Evolutionary conservation across 202 grass and related monocot species (phyloP), one percentile per base, ranked within the genome.

Genomic region (Dendrocalamus latiflorus): DNA sequence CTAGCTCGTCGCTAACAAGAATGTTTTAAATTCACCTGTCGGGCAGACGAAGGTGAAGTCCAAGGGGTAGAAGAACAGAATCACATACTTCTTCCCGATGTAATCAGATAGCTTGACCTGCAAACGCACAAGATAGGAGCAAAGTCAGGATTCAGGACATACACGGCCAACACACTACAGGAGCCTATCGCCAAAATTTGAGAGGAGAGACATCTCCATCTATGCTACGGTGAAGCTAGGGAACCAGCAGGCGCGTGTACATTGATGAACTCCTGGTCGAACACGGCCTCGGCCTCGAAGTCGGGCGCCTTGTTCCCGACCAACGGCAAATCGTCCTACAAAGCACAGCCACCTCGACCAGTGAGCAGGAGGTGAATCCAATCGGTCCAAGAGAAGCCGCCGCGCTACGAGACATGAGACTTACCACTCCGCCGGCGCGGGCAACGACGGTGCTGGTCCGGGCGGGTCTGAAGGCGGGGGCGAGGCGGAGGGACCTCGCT

Each of bases 91-190:
- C n/a, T n/a, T n/a, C n/a, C n/a, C n/a, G n/a, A n/a, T n/a, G 84
- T 90, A 97, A 65, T 97, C 89, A 56, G 91, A 97, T 3, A 97
- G 82, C 86, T 93, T 97, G n/a, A 97, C 94, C 91, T 97, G 94
- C 62, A 88, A 88, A 9, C 62, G 69, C 20, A 72, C 8, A 63
- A 4, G 43, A 26, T 25, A 30, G 55, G 55, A 63, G 18, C 30
- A 54, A 21, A 37, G 3, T 26, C 4, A 84, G 65, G 65, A 18
- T 15, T 51, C 43, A 64, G 30, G 38, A 21, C 43, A 74, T 55
- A 2, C 34, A 62, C 9, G 15, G 4, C 64, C 17, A 12, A 55
- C 59, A 2, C 56, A 16, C 69, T 6, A 54, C 39, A 28, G 24
- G 4, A 43, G 36, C 18, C 0, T 20, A 24, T 37, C 18, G 6